Base-by-base conservation (phyloP, 73 alveolate species). In the Paramecium sexaurelia region DNA sequence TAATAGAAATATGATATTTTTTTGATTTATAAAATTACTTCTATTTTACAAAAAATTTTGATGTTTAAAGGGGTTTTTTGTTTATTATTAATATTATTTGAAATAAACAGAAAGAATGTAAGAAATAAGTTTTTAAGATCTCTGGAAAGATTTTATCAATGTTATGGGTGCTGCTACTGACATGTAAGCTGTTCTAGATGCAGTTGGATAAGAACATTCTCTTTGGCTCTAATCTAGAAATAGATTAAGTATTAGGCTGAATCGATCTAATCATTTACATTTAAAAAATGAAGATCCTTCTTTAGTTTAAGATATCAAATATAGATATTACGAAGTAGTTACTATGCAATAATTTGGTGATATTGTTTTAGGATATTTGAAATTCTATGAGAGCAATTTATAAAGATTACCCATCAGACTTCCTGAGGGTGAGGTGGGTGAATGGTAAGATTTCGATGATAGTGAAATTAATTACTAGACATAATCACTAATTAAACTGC, bases 351-450 rank as follows among this genome's bases (percentile, higher is more conserved):
- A 61, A 61, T 61, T 61, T 3, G 83, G 43, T 61, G 83, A 61
- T 10, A 61, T 61, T 3, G 43, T 61, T 9, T 32, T 61, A 24
- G 83, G 83, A 61, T 61, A 29, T 61, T 32, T 61, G 22, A 61
- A 61, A 61, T 61, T 61, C 26, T 61, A 61, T 61, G 83, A 61
- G 4, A 61, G 45, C 26, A 61, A 61, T 61, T 61, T 61, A 32
- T 32, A 61, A 32, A 61, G 83, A 61, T 7, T 61, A 6, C 43
- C 83, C 26, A 61, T 61, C 2, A 29, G 26, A 24, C 43, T 61
- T 29, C 83, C 83, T 61, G 83, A 29, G 7, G 83, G 83, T 20
- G 83, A 61, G 5, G 83, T 61, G 11, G 83, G 83, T 11, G 83
- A 61, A 61, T 61, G 83, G 83, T 15, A 26, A 26, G 43, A 29